Conservation (phyloP, 768 basidiomycete genomes). For the Boletales sp. region DNA sequence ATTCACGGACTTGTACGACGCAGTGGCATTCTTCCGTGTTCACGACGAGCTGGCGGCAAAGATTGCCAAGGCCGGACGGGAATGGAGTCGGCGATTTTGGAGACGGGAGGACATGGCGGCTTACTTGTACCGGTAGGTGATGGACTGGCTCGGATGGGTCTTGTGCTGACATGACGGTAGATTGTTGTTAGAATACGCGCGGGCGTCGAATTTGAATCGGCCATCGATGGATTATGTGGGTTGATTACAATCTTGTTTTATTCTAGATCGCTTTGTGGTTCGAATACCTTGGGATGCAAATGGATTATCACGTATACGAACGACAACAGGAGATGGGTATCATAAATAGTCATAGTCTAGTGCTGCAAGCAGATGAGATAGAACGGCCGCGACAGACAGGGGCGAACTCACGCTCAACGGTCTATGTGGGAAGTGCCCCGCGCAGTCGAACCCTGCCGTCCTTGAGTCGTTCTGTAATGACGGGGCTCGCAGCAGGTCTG, state of each 20-base stretch:
- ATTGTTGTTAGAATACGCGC: constrained; percentile 51
- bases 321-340: too few species aligned
- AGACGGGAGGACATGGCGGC: constrained; percentile 56
- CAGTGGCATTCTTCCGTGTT: constrained; percentile 67
- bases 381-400: not conserved
- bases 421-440: constrained; percentile 51
- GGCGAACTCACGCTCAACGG: not conserved
- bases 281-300: too few species aligned
- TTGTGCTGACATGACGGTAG: constrained; percentile 24
- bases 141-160: rapidly evolving
- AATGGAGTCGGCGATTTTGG: constrained; percentile 60
- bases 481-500: constrained; percentile 80
- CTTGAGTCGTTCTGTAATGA: constrained; percentile 72
- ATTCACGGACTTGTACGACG: constrained; percentile 65
- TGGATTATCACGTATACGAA: too few species aligned
- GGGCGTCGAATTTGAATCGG: constrained; percentile 47
- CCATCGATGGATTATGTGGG: constrained; percentile 37
- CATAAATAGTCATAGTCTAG: too few species aligned
- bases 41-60: constrained; percentile 58
- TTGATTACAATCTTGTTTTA: not conserved
- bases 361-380: too few species aligned
- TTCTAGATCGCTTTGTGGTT: too few species aligned
- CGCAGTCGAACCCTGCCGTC: constrained; percentile 67
- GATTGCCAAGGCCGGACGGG: constrained; percentile 54
- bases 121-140: constrained; percentile 52